Conservation (phyloP, 2,329 filamentous ascomycete species). For the Helotiales sp. region DNA sequence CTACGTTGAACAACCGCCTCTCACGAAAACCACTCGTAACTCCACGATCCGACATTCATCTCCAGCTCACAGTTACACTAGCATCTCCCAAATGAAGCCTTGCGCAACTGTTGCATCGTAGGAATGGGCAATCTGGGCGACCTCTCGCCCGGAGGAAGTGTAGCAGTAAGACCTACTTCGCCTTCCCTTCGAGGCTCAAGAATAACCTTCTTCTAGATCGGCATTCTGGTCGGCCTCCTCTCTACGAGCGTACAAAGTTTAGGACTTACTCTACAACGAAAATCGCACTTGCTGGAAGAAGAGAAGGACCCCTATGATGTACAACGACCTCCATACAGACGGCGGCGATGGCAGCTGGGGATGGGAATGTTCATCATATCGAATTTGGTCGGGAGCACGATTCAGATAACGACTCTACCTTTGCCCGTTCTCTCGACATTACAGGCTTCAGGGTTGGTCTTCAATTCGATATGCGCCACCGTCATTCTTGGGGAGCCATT, state of each 20-base stretch:
- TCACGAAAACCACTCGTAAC: background rate
- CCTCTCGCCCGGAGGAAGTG: constrained; percentile 75
- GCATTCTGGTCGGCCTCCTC: constrained; percentile 87
- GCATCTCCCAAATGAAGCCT: constrained; percentile 31
- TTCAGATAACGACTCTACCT: constrained; percentile 95
- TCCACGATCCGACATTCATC: constrained; percentile 1
- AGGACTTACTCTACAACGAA: constrained; percentile 92
- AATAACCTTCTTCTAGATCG: constrained; percentile 58
- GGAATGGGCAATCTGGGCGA: constrained; percentile 76
- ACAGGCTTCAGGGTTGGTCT: constrained; percentile 93
- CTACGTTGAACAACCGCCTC: background rate
- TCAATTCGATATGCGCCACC: constrained; percentile 97
- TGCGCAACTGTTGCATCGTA: constrained; percentile 31
- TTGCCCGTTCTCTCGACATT: constrained; percentile 92
- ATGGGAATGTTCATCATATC: constrained; percentile 97
- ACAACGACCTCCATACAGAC: constrained; percentile 82
- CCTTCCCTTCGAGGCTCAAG: background rate
- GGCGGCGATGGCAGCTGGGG: constrained; percentile 92
- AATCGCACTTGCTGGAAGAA: constrained; percentile 97
- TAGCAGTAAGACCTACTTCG: constrained; percentile 58
- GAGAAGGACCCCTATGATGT: constrained; percentile 78
- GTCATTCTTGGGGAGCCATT: constrained; percentile 92
- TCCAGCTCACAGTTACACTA: constrained; percentile 11
- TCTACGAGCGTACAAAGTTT: constrained; percentile 95
- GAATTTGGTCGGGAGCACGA: constrained; percentile 91